Evolutionary conservation across 1,139 yeast genomes (phyloP).

Genomic region (Sugiyamaella japonica): DNA sequence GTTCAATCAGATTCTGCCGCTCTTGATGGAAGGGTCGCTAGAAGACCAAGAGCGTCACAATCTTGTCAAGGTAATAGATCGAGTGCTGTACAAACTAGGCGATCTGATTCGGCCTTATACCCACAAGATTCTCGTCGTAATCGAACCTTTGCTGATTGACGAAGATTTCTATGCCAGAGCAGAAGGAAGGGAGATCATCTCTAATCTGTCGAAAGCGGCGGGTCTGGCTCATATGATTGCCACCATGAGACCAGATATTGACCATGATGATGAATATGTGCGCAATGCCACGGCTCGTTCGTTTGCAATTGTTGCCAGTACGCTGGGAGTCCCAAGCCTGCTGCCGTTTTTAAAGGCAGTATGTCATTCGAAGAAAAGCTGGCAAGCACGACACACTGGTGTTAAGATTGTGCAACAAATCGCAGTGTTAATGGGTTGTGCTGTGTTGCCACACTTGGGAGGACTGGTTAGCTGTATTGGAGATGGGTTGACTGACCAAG

Average conservation of each 20-base stretch:
- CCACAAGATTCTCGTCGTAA: constrained; percentile 67
- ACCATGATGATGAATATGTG: constrained; percentile 77
- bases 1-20: constrained; percentile 69
- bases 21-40: constrained; percentile 67
- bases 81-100: constrained; percentile 66
- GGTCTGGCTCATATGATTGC: constrained; percentile 80
- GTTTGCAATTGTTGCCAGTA: constrained; percentile 80
- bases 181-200: constrained; percentile 78
- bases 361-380: constrained; percentile 71
- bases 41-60: constrained; percentile 86
- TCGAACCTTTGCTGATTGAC: constrained; percentile 78
- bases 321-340: constrained; percentile 69
- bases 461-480: constrained; percentile 63
- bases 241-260: constrained; percentile 78
- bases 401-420: constrained; percentile 75
- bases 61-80: constrained; percentile 70
- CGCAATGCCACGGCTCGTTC: constrained; percentile 77
- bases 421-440: constrained; percentile 67
- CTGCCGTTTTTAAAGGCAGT: constrained; percentile 85
- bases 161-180: constrained; percentile 70
- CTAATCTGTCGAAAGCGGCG: constrained; percentile 74
- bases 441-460: constrained; percentile 71
- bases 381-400: constrained; percentile 91
- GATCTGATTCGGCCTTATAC: constrained; percentile 71
- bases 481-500: constrained; percentile 69